Evolutionary conservation across 495 filamentous ascomycete species (phyloP).

Genomic region (Penicillium mononematosum): DNA sequence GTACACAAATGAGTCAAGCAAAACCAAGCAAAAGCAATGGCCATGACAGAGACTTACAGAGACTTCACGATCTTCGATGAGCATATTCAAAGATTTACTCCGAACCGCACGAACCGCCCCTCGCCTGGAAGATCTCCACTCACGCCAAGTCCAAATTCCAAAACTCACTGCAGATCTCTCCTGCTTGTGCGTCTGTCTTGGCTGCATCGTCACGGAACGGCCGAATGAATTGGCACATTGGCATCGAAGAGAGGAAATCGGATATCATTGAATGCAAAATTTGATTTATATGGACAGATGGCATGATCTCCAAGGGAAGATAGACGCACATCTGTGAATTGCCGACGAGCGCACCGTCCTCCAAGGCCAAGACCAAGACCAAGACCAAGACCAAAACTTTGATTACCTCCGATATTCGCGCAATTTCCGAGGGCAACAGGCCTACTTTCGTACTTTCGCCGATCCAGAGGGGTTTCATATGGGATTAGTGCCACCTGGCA

Average conservation of each 20-base stretch:
- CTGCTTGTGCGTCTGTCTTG: constrained; percentile 8
- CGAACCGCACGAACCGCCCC: not conserved
- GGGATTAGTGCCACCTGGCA: not conserved
- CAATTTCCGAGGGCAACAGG: not conserved
- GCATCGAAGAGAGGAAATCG: not conserved
- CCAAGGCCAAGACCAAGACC: constrained; percentile 1
- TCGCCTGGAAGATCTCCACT: not conserved
- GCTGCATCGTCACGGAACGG: constrained; percentile 1
- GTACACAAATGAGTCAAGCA: not conserved
- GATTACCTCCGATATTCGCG: not conserved
- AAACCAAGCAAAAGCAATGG: not conserved
- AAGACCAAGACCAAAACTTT: not conserved
- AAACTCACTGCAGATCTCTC: not conserved
- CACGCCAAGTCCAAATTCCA: not conserved
- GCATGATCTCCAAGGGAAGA: not conserved
- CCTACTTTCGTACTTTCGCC: not conserved
- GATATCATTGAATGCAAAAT: not conserved
- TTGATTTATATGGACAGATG: not conserved
- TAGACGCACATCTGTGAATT: not conserved
- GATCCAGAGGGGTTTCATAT: not conserved
- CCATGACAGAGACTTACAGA: not conserved
- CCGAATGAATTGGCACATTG: not conserved
- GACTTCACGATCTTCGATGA: not conserved
- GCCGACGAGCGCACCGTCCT: not conserved
- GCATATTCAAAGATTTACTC: not conserved